Percentiles rank a stretch among this genome's conserved stretches.
These are phyloP conservation scores for Phtheirospermum japonicum DNA, from an alignment of 257 asterid species.

Conservation along the genomic window DNA sequence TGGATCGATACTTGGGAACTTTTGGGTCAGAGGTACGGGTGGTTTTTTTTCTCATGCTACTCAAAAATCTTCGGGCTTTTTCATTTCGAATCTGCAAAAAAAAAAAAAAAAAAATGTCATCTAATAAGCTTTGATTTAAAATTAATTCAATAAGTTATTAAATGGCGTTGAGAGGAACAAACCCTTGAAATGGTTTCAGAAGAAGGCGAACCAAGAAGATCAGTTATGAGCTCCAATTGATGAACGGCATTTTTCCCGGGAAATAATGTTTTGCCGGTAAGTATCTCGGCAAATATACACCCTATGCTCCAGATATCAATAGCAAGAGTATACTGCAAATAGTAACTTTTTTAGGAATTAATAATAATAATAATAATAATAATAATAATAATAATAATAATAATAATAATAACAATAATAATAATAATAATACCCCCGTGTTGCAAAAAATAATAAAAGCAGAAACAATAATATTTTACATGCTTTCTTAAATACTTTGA, in stretches of 20 bases:
- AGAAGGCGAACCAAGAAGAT: slow-evolving; percentile 71
- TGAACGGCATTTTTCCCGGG: slow-evolving; percentile 70
- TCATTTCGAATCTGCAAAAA: slow-evolving; percentile 72
- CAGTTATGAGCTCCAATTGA: slow-evolving; percentile 76
- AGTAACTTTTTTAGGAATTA: slow-evolving; percentile 16
- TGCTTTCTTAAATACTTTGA: background rate
- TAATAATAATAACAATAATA: background rate
- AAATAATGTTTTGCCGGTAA: slow-evolving; percentile 60
- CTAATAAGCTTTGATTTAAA: slow-evolving; percentile 1
- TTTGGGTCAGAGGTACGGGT: slow-evolving; percentile 50
- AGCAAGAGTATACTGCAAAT: slow-evolving; percentile 70
- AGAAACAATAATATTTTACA: too few species aligned
- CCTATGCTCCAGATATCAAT: slow-evolving; percentile 85
- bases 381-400: background rate
- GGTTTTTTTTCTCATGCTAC: slow-evolving; percentile 58
- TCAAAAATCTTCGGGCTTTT: slow-evolving; percentile 69
- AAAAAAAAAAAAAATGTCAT: background rate
- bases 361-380: too few species aligned
- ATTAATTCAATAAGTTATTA: background rate
- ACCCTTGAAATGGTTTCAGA: slow-evolving; percentile 67
- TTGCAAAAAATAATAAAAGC: too few species aligned
- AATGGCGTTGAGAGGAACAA: slow-evolving; percentile 23
- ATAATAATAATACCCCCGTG: too few species aligned
- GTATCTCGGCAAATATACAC: slow-evolving; percentile 77
- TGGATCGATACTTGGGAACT: slow-evolving; percentile 64